Evolutionary conservation across 164 flowering plant genomes (phyloP).

Genomic region (Macadamia integrifolia): DNA sequence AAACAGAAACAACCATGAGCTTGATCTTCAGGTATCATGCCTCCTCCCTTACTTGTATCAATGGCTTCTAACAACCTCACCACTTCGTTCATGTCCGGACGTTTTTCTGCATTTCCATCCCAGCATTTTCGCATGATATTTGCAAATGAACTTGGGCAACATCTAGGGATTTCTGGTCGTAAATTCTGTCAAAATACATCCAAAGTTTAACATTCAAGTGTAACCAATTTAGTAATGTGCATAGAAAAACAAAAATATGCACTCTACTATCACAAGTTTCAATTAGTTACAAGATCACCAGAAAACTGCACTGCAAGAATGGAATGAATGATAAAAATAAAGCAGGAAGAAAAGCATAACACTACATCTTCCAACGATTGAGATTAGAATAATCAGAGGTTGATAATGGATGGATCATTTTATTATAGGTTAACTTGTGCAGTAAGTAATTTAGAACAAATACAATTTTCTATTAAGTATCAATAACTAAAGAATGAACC

Average conservation of each 20-base stretch:
- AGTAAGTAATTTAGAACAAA: too few relatives aligned
- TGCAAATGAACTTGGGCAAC: constrained; percentile 77
- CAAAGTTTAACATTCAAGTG: not conserved
- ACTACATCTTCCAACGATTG: too few relatives aligned
- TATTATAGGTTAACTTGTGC: too few relatives aligned
- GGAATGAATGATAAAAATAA: too few relatives aligned
- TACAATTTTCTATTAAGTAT: too few relatives aligned
- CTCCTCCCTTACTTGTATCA: constrained; percentile 89
- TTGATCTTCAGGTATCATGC: constrained; percentile 89
- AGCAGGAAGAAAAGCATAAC: too few relatives aligned
- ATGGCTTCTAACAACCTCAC: constrained; percentile 74
- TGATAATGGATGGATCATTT: too few relatives aligned
- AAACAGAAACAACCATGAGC: constrained; percentile 55
- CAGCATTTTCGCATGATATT: constrained; percentile 77
- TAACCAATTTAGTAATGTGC: not conserved
- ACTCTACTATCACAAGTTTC: not conserved
- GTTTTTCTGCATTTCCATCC: constrained; percentile 69
- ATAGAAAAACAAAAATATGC: not conserved
- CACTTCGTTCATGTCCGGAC: constrained; percentile 88
- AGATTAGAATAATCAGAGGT: too few relatives aligned
- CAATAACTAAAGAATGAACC: too few relatives aligned
- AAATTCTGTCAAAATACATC: constrained; percentile 23
- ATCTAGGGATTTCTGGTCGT: constrained; percentile 76
- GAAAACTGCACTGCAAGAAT: too few relatives aligned
- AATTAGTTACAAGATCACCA: not conserved